phyloP scores from a whole-genome alignment of 495 filamentous ascomycete species.

The Penicillium longicatenatum region DNA sequence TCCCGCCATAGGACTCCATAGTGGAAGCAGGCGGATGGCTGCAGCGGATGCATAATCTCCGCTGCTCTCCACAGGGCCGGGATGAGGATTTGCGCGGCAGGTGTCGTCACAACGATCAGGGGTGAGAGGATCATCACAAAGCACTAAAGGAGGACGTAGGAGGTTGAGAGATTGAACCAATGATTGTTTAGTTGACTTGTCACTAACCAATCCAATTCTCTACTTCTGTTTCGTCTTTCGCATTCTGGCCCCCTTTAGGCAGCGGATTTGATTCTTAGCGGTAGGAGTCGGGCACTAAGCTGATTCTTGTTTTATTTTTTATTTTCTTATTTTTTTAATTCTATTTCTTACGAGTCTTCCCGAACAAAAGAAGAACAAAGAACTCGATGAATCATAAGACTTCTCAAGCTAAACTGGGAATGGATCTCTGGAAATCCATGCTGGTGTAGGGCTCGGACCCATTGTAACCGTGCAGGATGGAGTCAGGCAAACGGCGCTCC shows the following conservation, averaged over 20 bases:
- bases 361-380: constrained; percentile 2
- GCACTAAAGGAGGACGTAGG: constrained; percentile 5
- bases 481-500: constrained; percentile 14
- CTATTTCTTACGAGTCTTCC: not conserved
- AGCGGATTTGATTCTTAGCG: constrained; percentile 2
- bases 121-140: constrained; percentile 20
- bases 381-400: constrained; percentile 7
- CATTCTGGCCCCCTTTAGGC: constrained; percentile 2
- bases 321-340: not conserved
- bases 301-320: not conserved
- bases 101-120: constrained; percentile 12
- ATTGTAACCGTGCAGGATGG: constrained; percentile 21
- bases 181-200: not conserved
- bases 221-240: not conserved
- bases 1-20: not conserved
- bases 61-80: constrained; percentile 14
- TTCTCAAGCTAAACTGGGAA: not conserved
- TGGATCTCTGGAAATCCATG: not conserved
- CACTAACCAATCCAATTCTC: not conserved
- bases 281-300: constrained; percentile 12
- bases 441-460: constrained; percentile 10
- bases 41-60: constrained; percentile 14
- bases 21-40: not conserved
- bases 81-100: constrained; percentile 11
- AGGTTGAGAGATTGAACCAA: constrained; percentile 3